Conservation (phyloP, 2,329 filamentous ascomycete species). For the Fusarium nelsonii region DNA sequence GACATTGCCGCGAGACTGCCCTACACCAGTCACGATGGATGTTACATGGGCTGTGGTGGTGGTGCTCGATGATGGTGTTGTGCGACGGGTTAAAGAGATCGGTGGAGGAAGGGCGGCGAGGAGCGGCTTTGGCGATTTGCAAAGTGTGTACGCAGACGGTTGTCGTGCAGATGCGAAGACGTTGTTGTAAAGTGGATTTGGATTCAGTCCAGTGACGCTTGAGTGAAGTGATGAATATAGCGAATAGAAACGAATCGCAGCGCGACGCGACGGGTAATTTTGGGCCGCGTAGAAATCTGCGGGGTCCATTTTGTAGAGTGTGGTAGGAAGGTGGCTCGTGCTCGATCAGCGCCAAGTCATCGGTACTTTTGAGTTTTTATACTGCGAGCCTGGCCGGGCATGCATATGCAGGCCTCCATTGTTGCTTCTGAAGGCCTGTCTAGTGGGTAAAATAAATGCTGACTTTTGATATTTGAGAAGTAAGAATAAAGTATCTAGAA, state of each 20-base stretch:
- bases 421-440: not conserved
- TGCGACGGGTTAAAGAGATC: conserved; percentile 7
- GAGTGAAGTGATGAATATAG: conserved; percentile 7
- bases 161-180: not conserved
- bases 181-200: not conserved
- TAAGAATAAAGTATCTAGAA: too few relatives aligned
- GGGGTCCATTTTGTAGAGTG: conserved; percentile 24
- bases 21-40: conserved; percentile 26
- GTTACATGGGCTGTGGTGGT: conserved; percentile 42
- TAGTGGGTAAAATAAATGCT: too few relatives aligned
- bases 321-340: conserved; percentile 35
- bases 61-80: conserved; percentile 13
- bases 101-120: not conserved
- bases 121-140: conserved; percentile 2
- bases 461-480: too few relatives aligned
- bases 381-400: not conserved
- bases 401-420: conserved; percentile 4
- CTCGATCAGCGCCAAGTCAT: conserved; percentile 30
- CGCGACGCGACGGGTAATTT: conserved; percentile 44
- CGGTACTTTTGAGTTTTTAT: conserved; percentile 27
- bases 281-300: conserved; percentile 35
- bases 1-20: conserved; percentile 48
- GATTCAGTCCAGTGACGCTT: not conserved
- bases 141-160: not conserved
- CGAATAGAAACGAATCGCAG: conserved; percentile 23